These are phyloP conservation scores for Penicilliopsis zonata DNA, from an alignment of 495 filamentous ascomycete species.

Conservation along the genomic window DNA sequence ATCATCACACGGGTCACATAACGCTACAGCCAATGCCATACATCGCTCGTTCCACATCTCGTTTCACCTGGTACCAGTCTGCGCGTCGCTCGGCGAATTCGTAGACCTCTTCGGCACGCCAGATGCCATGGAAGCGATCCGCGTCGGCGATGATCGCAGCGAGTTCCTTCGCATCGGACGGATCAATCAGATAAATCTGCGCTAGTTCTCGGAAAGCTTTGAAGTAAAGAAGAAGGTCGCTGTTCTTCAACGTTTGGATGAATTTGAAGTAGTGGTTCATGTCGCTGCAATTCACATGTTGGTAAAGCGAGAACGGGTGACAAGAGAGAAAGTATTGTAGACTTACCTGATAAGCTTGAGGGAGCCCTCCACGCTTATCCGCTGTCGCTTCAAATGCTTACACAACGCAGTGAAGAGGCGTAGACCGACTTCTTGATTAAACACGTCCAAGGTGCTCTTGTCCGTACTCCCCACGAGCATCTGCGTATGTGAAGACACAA, in stretches of 20 bases:
- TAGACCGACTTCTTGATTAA: constrained; percentile 94
- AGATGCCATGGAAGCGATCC: constrained; percentile 81
- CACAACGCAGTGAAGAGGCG: constrained; percentile 81
- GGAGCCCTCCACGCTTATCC: constrained; percentile 80
- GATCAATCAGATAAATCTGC: constrained; percentile 90
- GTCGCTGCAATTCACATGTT: constrained; percentile 45
- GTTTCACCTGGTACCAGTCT: constrained; percentile 85
- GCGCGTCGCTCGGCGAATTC: constrained; percentile 90
- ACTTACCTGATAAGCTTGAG: constrained; percentile 74
- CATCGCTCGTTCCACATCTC: constrained; percentile 90
- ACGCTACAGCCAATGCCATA: constrained; percentile 84
- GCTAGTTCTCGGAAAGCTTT: constrained; percentile 81
- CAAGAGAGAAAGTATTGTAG: background rate
- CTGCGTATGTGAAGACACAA: constrained; percentile 75
- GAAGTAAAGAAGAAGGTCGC: constrained; percentile 78
- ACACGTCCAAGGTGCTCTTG: constrained; percentile 95
- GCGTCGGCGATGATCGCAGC: constrained; percentile 89
- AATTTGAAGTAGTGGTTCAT: constrained; percentile 90
- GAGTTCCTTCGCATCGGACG: constrained; percentile 83
- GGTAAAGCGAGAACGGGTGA: constrained; percentile 1
- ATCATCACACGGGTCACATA: constrained; percentile 44
- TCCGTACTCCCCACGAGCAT: constrained; percentile 91
- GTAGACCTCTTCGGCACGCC: constrained; percentile 91
- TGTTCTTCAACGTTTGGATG: constrained; percentile 67
- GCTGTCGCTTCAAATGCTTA: constrained; percentile 94